Conservation (phyloP, 2,329 filamentous ascomycete species). For the Alternaria sp. region DNA sequence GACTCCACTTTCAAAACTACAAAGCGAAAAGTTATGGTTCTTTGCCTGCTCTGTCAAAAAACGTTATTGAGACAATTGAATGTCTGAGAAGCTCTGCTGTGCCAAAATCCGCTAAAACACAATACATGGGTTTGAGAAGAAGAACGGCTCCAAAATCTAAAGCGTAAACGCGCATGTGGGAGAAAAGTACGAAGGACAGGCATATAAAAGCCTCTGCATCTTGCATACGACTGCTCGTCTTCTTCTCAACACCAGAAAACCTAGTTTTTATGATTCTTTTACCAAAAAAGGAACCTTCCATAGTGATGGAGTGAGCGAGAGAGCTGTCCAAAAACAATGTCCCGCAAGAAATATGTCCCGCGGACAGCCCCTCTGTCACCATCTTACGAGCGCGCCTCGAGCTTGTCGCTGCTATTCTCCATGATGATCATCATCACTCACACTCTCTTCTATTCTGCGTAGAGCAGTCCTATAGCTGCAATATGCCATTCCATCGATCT, state of each 20-base stretch:
- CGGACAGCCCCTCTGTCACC: not conserved
- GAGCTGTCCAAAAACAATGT: too few species aligned
- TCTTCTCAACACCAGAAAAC: not conserved
- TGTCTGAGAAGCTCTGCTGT: not conserved
- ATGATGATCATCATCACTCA: not conserved
- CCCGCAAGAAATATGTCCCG: too few species aligned
- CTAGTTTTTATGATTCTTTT: too few species aligned
- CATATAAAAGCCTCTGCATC: not conserved
- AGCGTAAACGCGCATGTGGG: rapidly evolving
- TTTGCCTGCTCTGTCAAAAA: not conserved
- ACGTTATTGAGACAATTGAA: not conserved
- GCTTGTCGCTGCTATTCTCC: not conserved
- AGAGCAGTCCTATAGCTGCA: not conserved
- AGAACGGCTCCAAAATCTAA: not conserved
- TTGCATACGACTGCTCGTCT: not conserved
- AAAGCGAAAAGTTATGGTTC: not conserved
- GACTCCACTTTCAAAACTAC: not conserved
- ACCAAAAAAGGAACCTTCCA: too few species aligned
- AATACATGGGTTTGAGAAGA: not conserved
- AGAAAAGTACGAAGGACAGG: rapidly evolving
- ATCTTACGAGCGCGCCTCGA: not conserved
- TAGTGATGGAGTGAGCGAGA: too few species aligned
- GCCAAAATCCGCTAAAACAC: rapidly evolving
- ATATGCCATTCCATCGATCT: not conserved
- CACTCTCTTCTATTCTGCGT: not conserved